phyloP scores from a whole-genome alignment of 108 stramenopile genomes.

The Skeletonema grethae region DNA sequence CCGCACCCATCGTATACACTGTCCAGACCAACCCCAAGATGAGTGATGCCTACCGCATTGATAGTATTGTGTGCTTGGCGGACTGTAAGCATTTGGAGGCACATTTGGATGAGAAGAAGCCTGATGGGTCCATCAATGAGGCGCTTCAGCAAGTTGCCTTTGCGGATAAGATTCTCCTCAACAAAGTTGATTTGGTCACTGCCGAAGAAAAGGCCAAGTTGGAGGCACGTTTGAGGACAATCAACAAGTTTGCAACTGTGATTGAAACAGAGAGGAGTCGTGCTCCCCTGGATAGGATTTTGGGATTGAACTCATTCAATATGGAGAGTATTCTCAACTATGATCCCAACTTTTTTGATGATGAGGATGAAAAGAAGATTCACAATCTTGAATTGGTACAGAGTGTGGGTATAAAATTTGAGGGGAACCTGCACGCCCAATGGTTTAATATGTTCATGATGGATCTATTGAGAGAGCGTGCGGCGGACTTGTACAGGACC shows the following conservation, averaged over 20 bases:
- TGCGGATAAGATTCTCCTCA: slow-evolving; percentile 96
- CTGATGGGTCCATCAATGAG: slow-evolving; percentile 88
- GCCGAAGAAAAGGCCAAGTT: slow-evolving; percentile 83
- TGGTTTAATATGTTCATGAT: slow-evolving; percentile 98
- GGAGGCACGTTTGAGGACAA: slow-evolving; percentile 70
- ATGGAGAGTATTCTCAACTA: slow-evolving; percentile 88
- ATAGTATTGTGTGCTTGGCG: slow-evolving; percentile 90
- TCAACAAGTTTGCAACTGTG: slow-evolving; percentile 89
- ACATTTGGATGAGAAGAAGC: slow-evolving; percentile 94
- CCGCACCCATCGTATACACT: slow-evolving; percentile 97
- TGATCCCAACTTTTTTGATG: slow-evolving; percentile 88
- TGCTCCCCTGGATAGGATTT: slow-evolving; percentile 84
- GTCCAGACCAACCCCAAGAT: slow-evolving; percentile 92
- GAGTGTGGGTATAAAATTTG: slow-evolving; percentile 86
- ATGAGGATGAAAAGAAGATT: slow-evolving; percentile 74
- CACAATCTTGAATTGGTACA: slow-evolving; percentile 91
- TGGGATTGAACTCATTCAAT: slow-evolving; percentile 88
- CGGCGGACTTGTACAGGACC: slow-evolving; percentile 91
- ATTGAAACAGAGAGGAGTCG: slow-evolving; percentile 86
- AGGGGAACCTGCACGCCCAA: slow-evolving; percentile 89
- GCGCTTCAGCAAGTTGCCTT: slow-evolving; percentile 97
- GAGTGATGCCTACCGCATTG: slow-evolving; percentile 84
- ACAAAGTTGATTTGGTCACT: slow-evolving; percentile 95
- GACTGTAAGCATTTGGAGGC: slow-evolving; percentile 88
- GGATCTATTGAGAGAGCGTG: slow-evolving; percentile 88